A percentile compares a stretch with the other conserved stretches of the same genome.
phyloP scores from a whole-genome alignment of 257 asterid species.

The Solanum clarkiae region DNA sequence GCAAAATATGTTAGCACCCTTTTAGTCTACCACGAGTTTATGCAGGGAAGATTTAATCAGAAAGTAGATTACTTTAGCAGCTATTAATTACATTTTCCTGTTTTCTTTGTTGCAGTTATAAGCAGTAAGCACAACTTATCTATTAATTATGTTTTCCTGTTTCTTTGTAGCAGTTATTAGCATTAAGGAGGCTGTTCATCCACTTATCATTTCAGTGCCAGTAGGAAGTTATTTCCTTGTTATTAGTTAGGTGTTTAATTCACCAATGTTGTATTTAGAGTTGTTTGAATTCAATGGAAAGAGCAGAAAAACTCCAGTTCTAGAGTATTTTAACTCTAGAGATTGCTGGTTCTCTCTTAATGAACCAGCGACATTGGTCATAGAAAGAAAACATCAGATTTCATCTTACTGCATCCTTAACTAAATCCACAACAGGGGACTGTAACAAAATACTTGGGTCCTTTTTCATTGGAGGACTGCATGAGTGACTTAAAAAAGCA shows the following conservation, averaged over 20 bases:
- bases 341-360: background rate
- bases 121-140: background rate
- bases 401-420: background rate
- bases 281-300: background rate
- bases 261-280: background rate
- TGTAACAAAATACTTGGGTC: background rate
- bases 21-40: background rate
- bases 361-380: background rate
- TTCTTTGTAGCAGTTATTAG: background rate
- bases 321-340: background rate
- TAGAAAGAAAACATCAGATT: background rate
- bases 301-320: background rate
- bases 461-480: background rate
- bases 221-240: background rate
- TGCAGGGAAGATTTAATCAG: background rate
- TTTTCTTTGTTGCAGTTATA: background rate
- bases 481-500: background rate
- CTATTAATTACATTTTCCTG: background rate
- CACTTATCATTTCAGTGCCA: background rate
- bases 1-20: background rate
- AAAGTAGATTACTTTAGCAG: background rate
- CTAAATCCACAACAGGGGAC: background rate
- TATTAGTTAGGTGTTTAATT: background rate
- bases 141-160: background rate
- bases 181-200: background rate